phyloP scores from a whole-genome alignment of 2,329 filamentous ascomycete genomes.

The Xylaria sp. region DNA sequence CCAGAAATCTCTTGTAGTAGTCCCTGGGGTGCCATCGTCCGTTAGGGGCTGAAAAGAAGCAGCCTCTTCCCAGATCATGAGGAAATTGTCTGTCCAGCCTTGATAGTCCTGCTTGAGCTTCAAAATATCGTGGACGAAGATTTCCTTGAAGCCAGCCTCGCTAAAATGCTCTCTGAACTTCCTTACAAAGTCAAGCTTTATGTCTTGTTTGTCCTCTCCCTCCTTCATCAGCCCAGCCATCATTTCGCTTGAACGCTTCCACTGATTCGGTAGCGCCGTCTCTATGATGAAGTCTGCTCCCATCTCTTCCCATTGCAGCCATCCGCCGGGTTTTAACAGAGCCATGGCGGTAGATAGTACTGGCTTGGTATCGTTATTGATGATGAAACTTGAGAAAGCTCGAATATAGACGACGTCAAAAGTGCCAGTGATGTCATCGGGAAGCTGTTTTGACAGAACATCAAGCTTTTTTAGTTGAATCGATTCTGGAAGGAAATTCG shows the following conservation, averaged over 20 bases:
- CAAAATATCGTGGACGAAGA: not conserved
- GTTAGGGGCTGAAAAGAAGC: slow-evolving; percentile 39
- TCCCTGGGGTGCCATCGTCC: slow-evolving; percentile 33
- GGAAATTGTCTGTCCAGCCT: slow-evolving; percentile 45
- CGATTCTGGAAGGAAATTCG: slow-evolving; percentile 33
- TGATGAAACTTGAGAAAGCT: slow-evolving; percentile 38
- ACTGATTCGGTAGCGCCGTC: slow-evolving; percentile 29
- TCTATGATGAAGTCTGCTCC: slow-evolving; percentile 36
- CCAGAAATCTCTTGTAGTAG: slow-evolving; percentile 41
- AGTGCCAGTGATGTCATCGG: slow-evolving; percentile 32
- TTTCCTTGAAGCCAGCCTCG: slow-evolving; percentile 13
- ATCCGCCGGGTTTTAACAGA: slow-evolving; percentile 44
- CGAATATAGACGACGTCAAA: slow-evolving; percentile 46
- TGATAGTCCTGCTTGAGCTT: slow-evolving; percentile 40
- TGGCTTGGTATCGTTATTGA: slow-evolving; percentile 29
- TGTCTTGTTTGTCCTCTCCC: not conserved
- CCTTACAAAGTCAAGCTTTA: not conserved
- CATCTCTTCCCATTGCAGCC: slow-evolving; percentile 44
- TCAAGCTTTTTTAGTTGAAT: slow-evolving; percentile 40
- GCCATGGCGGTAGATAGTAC: slow-evolving; percentile 32
- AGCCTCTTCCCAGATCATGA: slow-evolving; percentile 46
- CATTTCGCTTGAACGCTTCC: not conserved
- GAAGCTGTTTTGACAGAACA: slow-evolving; percentile 35
- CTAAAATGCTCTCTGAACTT: not conserved
- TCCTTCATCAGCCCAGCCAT: not conserved